These are phyloP conservation scores for Grosmannia clavigera DNA, from an alignment of 2,329 filamentous ascomycete genomes.

Conservation along the genomic window DNA sequence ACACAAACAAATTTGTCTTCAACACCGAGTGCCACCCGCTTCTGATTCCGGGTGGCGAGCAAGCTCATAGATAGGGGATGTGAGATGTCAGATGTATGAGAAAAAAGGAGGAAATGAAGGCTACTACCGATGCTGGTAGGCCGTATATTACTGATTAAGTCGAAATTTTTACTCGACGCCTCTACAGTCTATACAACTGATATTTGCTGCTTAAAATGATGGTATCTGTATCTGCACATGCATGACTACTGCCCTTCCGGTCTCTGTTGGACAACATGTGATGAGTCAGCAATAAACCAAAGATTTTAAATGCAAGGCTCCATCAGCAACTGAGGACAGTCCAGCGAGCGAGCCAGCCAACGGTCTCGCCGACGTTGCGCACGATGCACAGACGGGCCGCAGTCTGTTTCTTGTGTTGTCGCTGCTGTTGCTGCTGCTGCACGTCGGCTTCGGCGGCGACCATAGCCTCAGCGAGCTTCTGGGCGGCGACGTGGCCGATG, in stretches of 20 bases:
- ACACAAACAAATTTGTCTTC: slow-evolving; percentile 34
- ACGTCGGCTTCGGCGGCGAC: not conserved
- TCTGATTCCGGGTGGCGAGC: slow-evolving; percentile 1
- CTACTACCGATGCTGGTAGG: not conserved
- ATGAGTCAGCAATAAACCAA: not conserved
- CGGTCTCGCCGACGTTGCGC: slow-evolving; percentile 62
- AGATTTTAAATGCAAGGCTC: too few species aligned
- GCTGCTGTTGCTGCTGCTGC: not conserved
- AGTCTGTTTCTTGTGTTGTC: slow-evolving; percentile 12
- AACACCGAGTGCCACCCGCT: slow-evolving; percentile 37
- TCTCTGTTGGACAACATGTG: not conserved
- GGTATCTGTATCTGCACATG: not conserved
- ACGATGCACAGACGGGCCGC: slow-evolving; percentile 56
- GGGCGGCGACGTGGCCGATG: slow-evolving; percentile 50
- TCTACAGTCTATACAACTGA: not conserved
- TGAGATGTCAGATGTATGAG: not conserved
- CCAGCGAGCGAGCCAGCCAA: slow-evolving; percentile 57
- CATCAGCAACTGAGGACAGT: slow-evolving; percentile 8
- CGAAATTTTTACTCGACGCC: too few species aligned
- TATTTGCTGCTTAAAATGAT: not conserved
- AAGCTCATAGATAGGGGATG: not conserved
- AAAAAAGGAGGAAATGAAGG: not conserved
- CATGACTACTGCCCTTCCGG: not conserved
- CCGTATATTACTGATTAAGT: too few species aligned
- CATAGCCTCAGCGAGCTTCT: slow-evolving; percentile 37